Percentiles rank a stretch among this genome's conserved stretches.
Conservation (phyloP, 345 rosid genomes). For the Gossypium raimondii region DNA sequence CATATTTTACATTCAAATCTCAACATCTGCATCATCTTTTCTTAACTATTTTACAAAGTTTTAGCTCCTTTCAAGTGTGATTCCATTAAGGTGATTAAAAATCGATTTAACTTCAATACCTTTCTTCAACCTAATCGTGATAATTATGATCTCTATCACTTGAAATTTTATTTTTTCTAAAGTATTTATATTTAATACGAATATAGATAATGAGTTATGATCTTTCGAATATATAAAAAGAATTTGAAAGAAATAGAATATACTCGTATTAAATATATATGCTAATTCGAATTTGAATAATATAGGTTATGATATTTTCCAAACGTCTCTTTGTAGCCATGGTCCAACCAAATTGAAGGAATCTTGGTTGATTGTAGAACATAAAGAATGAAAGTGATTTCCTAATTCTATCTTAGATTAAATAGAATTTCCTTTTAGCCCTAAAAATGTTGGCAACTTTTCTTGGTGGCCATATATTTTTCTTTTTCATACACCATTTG, state of each 20-base stretch:
- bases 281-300: background rate
- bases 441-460: constrained; percentile 1
- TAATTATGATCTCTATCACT: background rate
- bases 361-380: background rate
- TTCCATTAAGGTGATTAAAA: background rate
- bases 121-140: background rate
- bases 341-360: background rate
- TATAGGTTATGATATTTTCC: background rate
- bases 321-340: background rate
- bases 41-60: background rate
- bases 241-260: too few species aligned
- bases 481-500: background rate
- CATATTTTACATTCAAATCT: background rate
- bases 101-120: background rate
- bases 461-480: background rate
- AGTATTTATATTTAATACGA: too few species aligned
- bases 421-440: background rate
- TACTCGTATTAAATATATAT: too few species aligned
- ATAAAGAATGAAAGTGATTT: background rate
- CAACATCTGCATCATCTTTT: background rate
- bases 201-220: too few species aligned
- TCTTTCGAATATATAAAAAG: too few species aligned
- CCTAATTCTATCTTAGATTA: background rate
- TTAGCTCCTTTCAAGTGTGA: background rate
- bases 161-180: background rate